Evolutionary conservation across 164 flowering plant species (phyloP).

Genomic region (Vitis amurensis): DNA sequence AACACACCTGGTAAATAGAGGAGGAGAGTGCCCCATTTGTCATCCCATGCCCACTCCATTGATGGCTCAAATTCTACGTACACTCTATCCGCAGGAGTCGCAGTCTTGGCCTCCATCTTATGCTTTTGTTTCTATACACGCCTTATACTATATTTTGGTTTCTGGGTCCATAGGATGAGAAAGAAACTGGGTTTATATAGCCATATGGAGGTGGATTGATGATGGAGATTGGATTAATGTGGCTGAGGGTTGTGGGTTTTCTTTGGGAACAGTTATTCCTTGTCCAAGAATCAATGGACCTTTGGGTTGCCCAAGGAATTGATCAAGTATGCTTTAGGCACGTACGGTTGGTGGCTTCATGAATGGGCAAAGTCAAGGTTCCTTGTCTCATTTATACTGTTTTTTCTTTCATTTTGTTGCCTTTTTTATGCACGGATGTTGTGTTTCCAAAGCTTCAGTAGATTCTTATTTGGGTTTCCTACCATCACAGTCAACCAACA

Average conservation of each 20-base stretch:
- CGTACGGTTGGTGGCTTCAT: too few relatives aligned
- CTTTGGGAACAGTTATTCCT: slow-evolving; percentile 3
- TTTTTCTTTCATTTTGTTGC: too few relatives aligned
- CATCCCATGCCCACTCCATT: slow-evolving; percentile 14
- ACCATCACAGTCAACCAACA: too few relatives aligned
- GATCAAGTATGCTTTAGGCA: too few relatives aligned
- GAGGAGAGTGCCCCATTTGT: slow-evolving; percentile 20
- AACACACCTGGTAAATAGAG: slow-evolving; percentile 25
- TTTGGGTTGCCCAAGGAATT: too few relatives aligned
- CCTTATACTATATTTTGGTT: not conserved
- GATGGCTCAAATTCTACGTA: slow-evolving; percentile 27
- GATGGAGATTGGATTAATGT: not conserved
- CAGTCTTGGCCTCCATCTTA: not conserved
- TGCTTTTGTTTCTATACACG: not conserved
- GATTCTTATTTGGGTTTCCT: too few relatives aligned
- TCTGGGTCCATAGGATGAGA: too few relatives aligned
- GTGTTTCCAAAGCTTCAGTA: too few relatives aligned
- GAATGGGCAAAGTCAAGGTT: too few relatives aligned
- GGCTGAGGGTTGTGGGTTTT: not conserved
- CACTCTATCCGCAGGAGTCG: not conserved
- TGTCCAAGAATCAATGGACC: not conserved
- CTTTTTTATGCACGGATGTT: too few relatives aligned
- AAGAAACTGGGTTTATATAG: not conserved
- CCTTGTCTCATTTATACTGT: too few relatives aligned
- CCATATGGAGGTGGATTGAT: not conserved